A percentile compares a stretch with the other conserved stretches of the same genome.
phyloP scores from a whole-genome alignment of 768 basidiomycete genomes.

The Suillus brevipes region DNA sequence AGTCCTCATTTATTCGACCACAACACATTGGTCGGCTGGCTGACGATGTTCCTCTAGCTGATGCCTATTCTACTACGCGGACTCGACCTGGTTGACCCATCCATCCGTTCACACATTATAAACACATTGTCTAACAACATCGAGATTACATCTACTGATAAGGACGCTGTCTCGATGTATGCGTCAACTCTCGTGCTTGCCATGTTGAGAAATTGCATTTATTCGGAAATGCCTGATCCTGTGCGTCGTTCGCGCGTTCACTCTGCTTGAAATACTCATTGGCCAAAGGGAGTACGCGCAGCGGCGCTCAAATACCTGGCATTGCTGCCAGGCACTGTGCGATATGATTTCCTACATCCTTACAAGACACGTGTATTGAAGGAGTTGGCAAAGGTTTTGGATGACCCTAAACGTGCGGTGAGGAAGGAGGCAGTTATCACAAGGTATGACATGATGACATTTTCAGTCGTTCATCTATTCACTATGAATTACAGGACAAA shows the following conservation, averaged over 20 bases:
- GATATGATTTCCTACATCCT: slow-evolving; percentile 83
- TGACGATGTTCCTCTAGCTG: slow-evolving; percentile 50
- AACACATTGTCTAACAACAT: slow-evolving; percentile 74
- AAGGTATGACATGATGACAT: slow-evolving; percentile 35
- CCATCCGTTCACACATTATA: slow-evolving; percentile 78
- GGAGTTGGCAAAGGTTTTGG: slow-evolving; percentile 72
- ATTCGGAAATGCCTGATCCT: slow-evolving; percentile 50
- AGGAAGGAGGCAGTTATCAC: slow-evolving; percentile 89
- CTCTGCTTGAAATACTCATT: not conserved
- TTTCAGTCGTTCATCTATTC: not conserved
- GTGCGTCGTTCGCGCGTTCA: slow-evolving; percentile 39
- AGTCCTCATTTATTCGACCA: slow-evolving; percentile 16
- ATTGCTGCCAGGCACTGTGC: slow-evolving; percentile 70
- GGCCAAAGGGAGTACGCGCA: slow-evolving; percentile 66
- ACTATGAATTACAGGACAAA: slow-evolving; percentile 27
- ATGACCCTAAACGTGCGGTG: slow-evolving; percentile 86
- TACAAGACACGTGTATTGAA: slow-evolving; percentile 72
- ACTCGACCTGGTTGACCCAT: slow-evolving; percentile 71
- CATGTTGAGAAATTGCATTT: slow-evolving; percentile 67
- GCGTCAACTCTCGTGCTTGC: slow-evolving; percentile 66
- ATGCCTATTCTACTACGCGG: slow-evolving; percentile 87
- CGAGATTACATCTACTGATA: slow-evolving; percentile 51
- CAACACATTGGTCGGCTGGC: not conserved
- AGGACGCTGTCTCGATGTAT: slow-evolving; percentile 61
- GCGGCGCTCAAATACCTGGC: slow-evolving; percentile 76